phyloP scores from a whole-genome alignment of 2,329 filamentous ascomycete species.

The Cladophialophora carrionii region DNA sequence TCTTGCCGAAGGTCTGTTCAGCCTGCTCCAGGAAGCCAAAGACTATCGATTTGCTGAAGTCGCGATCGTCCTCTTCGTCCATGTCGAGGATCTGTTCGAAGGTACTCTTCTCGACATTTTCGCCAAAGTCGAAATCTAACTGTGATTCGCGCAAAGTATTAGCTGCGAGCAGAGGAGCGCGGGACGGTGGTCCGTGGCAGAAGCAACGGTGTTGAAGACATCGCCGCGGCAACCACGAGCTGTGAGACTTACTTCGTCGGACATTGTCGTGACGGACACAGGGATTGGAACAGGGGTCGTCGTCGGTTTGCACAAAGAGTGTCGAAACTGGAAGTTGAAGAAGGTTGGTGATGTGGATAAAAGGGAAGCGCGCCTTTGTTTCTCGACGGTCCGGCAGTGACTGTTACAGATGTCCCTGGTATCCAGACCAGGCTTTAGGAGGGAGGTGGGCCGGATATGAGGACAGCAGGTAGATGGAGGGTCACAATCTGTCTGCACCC shows the following conservation, averaged over 20 bases:
- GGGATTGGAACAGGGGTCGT: not conserved
- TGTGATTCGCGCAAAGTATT: constrained; percentile 6
- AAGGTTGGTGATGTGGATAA: not conserved
- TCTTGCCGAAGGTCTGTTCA: constrained; percentile 78
- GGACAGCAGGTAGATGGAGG: constrained; percentile 4
- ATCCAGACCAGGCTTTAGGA: constrained; percentile 4
- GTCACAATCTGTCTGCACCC: constrained; percentile 13
- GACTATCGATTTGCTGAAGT: constrained; percentile 88
- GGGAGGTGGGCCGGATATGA: not conserved
- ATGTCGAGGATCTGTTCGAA: constrained; percentile 98
- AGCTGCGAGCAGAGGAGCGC: not conserved
- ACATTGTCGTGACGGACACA: constrained; percentile 12
- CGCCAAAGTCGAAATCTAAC: constrained; percentile 63
- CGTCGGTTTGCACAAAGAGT: not conserved
- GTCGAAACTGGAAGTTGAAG: not conserved
- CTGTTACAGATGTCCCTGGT: constrained; percentile 6
- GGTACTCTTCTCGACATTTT: constrained; percentile 75
- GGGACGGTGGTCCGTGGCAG: not conserved
- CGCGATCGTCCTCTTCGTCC: constrained; percentile 85
- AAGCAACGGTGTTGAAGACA: not conserved
- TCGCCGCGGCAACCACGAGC: not conserved
- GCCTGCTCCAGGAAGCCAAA: constrained; percentile 93
- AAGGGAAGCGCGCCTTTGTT: not conserved
- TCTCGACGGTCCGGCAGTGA: constrained; percentile 3
- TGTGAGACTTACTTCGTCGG: constrained; percentile 31